A percentile compares a stretch with the other conserved stretches of the same genome.
Evolutionary conservation across 768 basidiomycete genomes (phyloP).

Genomic region (Termitomyces heimii): DNA sequence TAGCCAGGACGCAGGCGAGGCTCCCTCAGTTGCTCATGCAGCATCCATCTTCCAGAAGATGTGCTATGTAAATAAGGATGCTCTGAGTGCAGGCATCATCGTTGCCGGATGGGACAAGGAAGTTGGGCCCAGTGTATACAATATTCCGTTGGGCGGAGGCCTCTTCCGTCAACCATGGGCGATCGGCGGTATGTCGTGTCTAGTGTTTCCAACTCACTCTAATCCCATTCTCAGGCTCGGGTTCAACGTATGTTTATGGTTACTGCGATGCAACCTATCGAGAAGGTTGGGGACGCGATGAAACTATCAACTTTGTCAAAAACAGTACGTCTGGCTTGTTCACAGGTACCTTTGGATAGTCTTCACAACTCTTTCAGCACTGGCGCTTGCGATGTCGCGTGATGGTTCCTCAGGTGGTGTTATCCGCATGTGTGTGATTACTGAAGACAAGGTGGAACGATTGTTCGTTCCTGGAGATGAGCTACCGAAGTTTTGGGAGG

Average conservation of each 20-base stretch:
- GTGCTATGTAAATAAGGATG: constrained; percentile 94
- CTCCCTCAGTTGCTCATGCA: constrained; percentile 77
- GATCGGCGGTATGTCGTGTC: constrained; percentile 70
- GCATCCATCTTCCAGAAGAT: constrained; percentile 81
- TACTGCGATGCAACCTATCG: constrained; percentile 98
- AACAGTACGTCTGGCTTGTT: constrained; percentile 65
- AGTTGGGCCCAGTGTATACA: constrained; percentile 88
- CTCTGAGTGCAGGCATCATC: constrained; percentile 87
- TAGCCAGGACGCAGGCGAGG: constrained; percentile 52
- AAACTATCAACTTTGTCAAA: constrained; percentile 91
- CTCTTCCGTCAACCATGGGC: constrained; percentile 98
- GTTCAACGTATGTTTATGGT: constrained; percentile 97
- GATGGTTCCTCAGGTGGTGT: constrained; percentile 98
- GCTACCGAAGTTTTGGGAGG: constrained; percentile 88
- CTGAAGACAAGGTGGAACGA: constrained; percentile 85
- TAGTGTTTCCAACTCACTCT: not conserved
- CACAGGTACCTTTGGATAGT: not conserved
- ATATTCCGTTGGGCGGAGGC: constrained; percentile 95
- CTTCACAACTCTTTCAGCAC: constrained; percentile 42
- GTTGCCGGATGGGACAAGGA: constrained; percentile 97
- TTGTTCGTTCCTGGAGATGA: constrained; percentile 89
- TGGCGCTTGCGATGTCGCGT: constrained; percentile 93
- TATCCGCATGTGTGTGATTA: constrained; percentile 96
- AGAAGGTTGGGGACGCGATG: constrained; percentile 86
- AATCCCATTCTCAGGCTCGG: constrained; percentile 55